Percentiles rank a stretch among this genome's conserved stretches.
These are phyloP conservation scores for Hypericum perforatum DNA, from an alignment of 345 rosid genomes.

Conservation along the genomic window DNA sequence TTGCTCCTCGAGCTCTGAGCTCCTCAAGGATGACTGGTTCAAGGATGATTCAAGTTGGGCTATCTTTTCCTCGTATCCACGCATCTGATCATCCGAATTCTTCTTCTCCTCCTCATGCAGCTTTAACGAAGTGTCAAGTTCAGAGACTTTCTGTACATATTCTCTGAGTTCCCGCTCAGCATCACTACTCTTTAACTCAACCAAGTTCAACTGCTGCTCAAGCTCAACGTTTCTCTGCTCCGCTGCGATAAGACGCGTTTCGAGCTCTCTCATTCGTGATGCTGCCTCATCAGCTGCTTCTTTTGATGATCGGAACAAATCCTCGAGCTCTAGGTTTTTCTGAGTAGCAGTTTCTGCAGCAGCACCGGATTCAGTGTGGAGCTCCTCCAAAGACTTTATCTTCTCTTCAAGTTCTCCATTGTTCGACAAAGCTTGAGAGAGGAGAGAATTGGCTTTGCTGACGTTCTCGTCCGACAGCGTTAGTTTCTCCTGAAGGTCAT, in stretches of 20 bases:
- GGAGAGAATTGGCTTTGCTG: slow-evolving; percentile 49
- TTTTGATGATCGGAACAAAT: slow-evolving; percentile 39
- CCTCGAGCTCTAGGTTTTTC: slow-evolving; percentile 68
- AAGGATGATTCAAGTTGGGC: slow-evolving; percentile 48
- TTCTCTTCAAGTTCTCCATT: slow-evolving; percentile 66
- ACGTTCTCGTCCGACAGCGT: slow-evolving; percentile 57
- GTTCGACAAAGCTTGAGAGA: slow-evolving; percentile 60
- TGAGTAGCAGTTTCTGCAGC: slow-evolving; percentile 58
- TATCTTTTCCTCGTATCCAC: slow-evolving; percentile 44
- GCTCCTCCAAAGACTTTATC: slow-evolving; percentile 61
- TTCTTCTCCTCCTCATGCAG: slow-evolving; percentile 56
- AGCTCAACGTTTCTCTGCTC: slow-evolving; percentile 73
- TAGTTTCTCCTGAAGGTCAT: slow-evolving; percentile 56
- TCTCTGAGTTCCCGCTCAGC: slow-evolving; percentile 9
- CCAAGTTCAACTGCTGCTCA: slow-evolving; percentile 23
- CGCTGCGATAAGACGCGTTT: slow-evolving; percentile 42
- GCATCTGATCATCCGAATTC: slow-evolving; percentile 29
- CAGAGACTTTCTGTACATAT: slow-evolving; percentile 32
- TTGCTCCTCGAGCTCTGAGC: slow-evolving; percentile 52
- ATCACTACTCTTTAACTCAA: slow-evolving; percentile 4
- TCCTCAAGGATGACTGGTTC: slow-evolving; percentile 29
- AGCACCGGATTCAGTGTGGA: slow-evolving; percentile 45
- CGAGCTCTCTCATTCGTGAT: slow-evolving; percentile 55
- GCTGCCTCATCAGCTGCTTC: slow-evolving; percentile 61
- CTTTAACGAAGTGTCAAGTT: slow-evolving; percentile 36